A percentile compares a stretch with the other conserved stretches of the same genome.
These are phyloP conservation scores for Prorocentrum cordatum DNA, from an alignment of 169 alveolate species.

Conservation along the genomic window DNA sequence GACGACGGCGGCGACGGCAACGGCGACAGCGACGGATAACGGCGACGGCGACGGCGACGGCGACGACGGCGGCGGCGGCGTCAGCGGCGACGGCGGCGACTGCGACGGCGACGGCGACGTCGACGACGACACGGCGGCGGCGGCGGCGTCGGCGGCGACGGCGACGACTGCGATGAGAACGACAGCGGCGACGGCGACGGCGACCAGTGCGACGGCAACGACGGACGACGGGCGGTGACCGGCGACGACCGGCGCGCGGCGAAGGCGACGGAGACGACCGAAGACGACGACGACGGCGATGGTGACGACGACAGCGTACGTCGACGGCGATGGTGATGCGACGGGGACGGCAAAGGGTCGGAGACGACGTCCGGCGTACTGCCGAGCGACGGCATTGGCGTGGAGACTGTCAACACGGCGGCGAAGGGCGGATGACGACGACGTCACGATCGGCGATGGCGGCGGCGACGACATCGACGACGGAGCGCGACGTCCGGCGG, in stretches of 20 bases:
- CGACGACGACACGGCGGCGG: not conserved
- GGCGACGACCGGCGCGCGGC: not conserved
- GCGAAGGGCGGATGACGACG: too few relatives aligned
- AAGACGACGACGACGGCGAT: too few relatives aligned
- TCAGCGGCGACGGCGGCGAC: not conserved
- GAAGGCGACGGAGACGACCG: too few relatives aligned
- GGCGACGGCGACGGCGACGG: not conserved
- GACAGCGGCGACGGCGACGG: not conserved
- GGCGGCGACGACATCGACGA: too few relatives aligned
- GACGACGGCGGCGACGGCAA: not conserved
- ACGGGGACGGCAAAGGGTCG: too few relatives aligned
- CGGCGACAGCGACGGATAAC: not conserved
- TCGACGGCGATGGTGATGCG: too few relatives aligned
- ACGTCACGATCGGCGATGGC: too few relatives aligned
- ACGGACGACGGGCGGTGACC: not conserved
- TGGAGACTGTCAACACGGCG: too few relatives aligned
- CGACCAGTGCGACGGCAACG: not conserved
- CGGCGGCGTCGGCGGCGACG: not conserved
- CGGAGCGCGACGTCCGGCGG: too few relatives aligned
- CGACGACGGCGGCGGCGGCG: not conserved
- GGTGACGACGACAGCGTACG: too few relatives aligned
- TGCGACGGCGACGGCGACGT: not conserved
- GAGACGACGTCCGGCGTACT: too few relatives aligned
- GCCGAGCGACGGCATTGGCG: too few relatives aligned
- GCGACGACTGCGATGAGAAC: not conserved